Conservation (phyloP, 2,329 filamentous ascomycete species). For the Verticillium dahliae region DNA sequence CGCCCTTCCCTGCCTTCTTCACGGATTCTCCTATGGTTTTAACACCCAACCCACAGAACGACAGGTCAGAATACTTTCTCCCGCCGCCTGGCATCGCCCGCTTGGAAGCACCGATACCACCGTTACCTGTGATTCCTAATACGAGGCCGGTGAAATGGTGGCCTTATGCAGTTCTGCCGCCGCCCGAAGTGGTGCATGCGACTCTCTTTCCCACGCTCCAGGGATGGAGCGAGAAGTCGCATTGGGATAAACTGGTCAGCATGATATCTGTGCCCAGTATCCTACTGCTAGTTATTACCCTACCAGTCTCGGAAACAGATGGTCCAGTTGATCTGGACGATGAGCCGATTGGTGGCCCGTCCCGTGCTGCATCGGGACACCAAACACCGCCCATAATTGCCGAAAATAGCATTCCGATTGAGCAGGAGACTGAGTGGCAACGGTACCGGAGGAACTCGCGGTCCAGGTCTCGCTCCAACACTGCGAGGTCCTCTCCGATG, state of each 20-base stretch:
- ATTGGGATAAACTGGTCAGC: constrained; percentile 79
- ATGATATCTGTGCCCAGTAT: constrained; percentile 83
- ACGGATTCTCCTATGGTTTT: constrained; percentile 49
- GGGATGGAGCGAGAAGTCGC: constrained; percentile 72
- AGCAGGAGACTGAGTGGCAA: constrained; percentile 51
- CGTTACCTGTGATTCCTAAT: constrained; percentile 26
- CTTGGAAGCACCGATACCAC: constrained; percentile 41
- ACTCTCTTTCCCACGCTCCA: constrained; percentile 85
- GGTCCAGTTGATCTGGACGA: constrained; percentile 4
- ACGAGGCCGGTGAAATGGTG: constrained; percentile 63
- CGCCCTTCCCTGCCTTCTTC: constrained; percentile 59
- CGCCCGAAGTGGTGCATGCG: constrained; percentile 62
- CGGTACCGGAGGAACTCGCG: constrained; percentile 46
- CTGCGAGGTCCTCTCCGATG: constrained; percentile 18
- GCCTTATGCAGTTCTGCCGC: constrained; percentile 68
- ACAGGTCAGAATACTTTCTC: constrained; percentile 49
- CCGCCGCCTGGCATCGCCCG: constrained; percentile 30
- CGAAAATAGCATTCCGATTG: constrained; percentile 13
- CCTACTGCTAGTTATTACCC: constrained; percentile 79
- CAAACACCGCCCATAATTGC: constrained; percentile 1
- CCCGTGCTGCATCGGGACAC: not conserved
- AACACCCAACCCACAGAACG: constrained; percentile 30
- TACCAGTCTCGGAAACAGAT: constrained; percentile 78
- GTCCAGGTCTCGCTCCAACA: constrained; percentile 18
- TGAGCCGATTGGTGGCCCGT: not conserved